Evolutionary conservation across 148 eudicot genomes (phyloP), one percentile per base, ranked within the genome.

Genomic region (Vaccinium darrowii): DNA sequence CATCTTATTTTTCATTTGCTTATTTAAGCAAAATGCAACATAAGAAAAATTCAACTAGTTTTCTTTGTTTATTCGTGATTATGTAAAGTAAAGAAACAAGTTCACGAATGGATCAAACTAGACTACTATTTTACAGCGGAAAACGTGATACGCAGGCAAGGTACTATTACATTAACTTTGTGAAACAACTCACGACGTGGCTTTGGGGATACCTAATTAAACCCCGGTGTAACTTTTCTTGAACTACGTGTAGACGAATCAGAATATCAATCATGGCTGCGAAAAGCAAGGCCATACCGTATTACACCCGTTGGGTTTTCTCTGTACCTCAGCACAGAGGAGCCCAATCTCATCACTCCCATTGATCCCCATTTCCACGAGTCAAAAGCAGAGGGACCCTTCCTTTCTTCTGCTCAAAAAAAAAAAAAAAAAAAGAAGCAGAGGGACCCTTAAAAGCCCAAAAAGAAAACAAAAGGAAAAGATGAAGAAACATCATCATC

Each of bases 341-440:
- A 30, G 8, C 6, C 50, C 21, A 79, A 27, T 53, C 6, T 9
- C 51, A 33, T 11, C 2, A 71, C 47, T 79, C 67, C 56, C 33
- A n/a, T n/a, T n/a, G n/a, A n/a, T n/a, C n/a, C n/a, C n/a, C n/a
- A 21, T 11, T 5, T 8, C n/a, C 39, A 8, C 50, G 25, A 63
- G 83, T 63, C 84, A 81, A 82, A 69, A 82, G 77, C n/a, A 54
- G 7, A 54, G 65, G n/a, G 56, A 79, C 39, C 39, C 39, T 33
- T 33, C 27, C 27, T 27, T 27, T 27, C 27, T 27, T 27, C 27
- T 27, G 27, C 27, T 27, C 27, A 27, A n/a, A n/a, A n/a, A 27
- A 27, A 27, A 27, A 27, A 27, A 27, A 27, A 27, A 27, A 27
- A 27, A 0, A 27, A 27, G 27, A 27, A 27, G 27, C 27, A 27